phyloP scores from a whole-genome alignment of 1,139 yeast species.

The Yamadazyma dendronema region DNA sequence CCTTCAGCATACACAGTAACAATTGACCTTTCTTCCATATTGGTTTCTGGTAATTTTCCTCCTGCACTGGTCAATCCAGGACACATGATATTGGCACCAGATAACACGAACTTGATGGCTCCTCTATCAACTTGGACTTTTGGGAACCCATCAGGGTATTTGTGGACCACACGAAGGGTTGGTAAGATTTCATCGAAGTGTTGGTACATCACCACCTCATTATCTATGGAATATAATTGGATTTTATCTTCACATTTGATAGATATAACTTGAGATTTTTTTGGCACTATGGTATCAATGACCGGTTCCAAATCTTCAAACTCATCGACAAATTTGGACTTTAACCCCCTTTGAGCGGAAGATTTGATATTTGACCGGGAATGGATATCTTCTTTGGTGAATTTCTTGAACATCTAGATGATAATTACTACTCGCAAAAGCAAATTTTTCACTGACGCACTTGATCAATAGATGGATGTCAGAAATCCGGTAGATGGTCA shows the following conservation, averaged over 20 bases:
- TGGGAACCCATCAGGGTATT: constrained; percentile 80
- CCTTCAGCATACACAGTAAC: constrained; percentile 92
- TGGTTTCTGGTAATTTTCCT: constrained; percentile 75
- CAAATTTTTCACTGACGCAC: too few relatives aligned
- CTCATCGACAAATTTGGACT: constrained; percentile 66
- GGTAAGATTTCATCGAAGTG: constrained; percentile 85
- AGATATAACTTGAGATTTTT: constrained; percentile 80
- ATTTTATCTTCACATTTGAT: constrained; percentile 89
- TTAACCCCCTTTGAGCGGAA: constrained; percentile 84
- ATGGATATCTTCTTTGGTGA: constrained; percentile 82
- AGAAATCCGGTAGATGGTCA: too few relatives aligned
- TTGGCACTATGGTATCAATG: constrained; percentile 83
- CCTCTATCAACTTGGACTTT: constrained; percentile 92
- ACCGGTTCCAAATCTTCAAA: constrained; percentile 71
- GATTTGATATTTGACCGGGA: constrained; percentile 91
- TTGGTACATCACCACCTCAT: constrained; percentile 75
- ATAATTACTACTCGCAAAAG: neutral
- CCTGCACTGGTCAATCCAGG: constrained; percentile 95
- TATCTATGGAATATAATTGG: constrained; percentile 72
- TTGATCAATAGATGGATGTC: too few relatives aligned
- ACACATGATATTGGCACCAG: constrained; percentile 97
- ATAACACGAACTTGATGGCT: constrained; percentile 88
- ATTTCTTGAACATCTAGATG: constrained; percentile 56
- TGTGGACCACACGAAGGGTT: constrained; percentile 72
- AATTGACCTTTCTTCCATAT: constrained; percentile 60